These are phyloP conservation scores for Castanea sativa DNA, from an alignment of 306 rosid genomes.

Conservation along the genomic window DNA sequence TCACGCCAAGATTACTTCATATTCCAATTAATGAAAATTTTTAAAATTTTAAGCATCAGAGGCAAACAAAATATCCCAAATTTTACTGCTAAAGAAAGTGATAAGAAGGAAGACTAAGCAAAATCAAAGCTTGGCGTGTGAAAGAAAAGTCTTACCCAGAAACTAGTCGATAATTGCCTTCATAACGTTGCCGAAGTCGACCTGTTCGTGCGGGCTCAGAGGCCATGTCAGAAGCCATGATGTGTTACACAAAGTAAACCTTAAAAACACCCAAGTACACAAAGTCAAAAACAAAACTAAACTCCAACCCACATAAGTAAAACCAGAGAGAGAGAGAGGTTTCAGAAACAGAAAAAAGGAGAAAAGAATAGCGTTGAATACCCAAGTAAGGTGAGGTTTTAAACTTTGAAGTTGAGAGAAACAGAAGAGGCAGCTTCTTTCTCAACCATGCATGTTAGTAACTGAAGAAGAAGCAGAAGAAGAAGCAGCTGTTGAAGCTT, in stretches of 20 bases:
- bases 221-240: conserved; percentile 63
- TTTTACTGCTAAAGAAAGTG: no score
- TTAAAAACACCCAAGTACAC: conserved; percentile 8
- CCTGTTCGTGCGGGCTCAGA: conserved; percentile 58
- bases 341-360: background rate
- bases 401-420: background rate
- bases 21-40: background rate
- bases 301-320: background rate
- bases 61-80: background rate
- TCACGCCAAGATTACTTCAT: background rate
- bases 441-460: background rate
- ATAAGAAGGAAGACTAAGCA: background rate
- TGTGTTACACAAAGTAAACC: conserved; percentile 3
- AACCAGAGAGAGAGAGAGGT: no score
- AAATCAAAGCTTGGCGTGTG: background rate
- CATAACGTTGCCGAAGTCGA: conserved; percentile 73
- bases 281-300: background rate
- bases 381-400: background rate
- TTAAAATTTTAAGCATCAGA: background rate
- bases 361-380: background rate
- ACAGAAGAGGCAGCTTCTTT: background rate
- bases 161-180: conserved; percentile 70
- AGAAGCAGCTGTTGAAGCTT: background rate
- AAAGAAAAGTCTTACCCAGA: conserved; percentile 57
- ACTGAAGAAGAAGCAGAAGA: background rate